Percentiles rank a stretch among this genome's conserved stretches.
Evolutionary conservation across 2,329 filamentous ascomycete genomes (phyloP).

Genomic region (Fusarium poae): DNA sequence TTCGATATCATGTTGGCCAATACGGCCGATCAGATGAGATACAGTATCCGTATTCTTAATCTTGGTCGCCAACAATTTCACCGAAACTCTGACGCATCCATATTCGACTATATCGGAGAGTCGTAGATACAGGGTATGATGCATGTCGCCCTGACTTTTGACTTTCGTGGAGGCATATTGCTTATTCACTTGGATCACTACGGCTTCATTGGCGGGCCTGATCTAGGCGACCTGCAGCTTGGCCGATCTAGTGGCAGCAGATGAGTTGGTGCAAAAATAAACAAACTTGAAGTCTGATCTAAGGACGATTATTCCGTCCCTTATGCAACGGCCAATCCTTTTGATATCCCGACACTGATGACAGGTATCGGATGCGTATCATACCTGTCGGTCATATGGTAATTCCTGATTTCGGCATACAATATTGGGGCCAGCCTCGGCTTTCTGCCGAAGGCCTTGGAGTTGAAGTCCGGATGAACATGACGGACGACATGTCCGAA

Average conservation of each 20-base stretch:
- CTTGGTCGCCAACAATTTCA: neutral
- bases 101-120: neutral
- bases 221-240: neutral
- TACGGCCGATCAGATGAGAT: constrained; percentile 6
- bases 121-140: neutral
- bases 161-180: constrained; percentile 1
- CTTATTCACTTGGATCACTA: neutral
- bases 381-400: constrained; percentile 29
- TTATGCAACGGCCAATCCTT: too few relatives aligned
- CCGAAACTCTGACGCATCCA: neutral
- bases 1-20: constrained; percentile 8
- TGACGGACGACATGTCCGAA: constrained; percentile 19
- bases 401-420: constrained; percentile 10
- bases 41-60: neutral
- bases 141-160: constrained; percentile 2
- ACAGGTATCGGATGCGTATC: constrained; percentile 1
- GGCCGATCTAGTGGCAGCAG: too few relatives aligned
- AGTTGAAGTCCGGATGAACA: constrained; percentile 4
- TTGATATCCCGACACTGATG: neutral
- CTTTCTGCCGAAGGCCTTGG: constrained; percentile 24
- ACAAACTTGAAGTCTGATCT: too few relatives aligned
- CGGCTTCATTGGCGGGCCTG: neutral
- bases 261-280: too few relatives aligned
- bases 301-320: too few relatives aligned
- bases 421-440: constrained; percentile 28